Base-by-base conservation (phyloP, 192 early-diverging fungal species). In the Dissophora ornata region DNA sequence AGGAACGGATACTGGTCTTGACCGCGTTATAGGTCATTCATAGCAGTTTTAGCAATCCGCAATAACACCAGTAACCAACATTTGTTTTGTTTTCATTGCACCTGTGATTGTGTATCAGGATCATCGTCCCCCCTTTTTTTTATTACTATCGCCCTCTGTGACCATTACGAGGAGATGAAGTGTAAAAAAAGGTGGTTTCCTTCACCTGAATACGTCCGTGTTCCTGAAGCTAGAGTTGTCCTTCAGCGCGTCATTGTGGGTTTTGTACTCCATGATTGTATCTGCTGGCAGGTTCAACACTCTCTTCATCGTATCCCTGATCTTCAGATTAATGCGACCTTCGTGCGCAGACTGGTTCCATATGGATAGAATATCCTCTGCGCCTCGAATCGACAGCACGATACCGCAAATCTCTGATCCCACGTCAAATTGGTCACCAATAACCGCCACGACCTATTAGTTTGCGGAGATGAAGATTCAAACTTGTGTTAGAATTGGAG, bases 251-350 rank as follows among this genome's bases (percentile, higher is more conserved):
- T 91, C 90, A 48, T 92, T 91, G 71, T 98, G 95, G 13, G 92
- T 92, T 85, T 98, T 98, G 82, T 98, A 98, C 56, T 98, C 95
- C 87, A 98, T 92, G 28, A 93, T 81, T 49, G 92, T 93, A 40
- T 95, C 93, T 8, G 85, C 54, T 10, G 97, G 97, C 34, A 98
- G 80, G 52, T 85, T 89, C 73, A 98, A 79, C 10, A 94, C 87
- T 32, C 85, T 70, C 71, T 96, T 97, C 80, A 98, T 85, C 11
- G 92, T 92, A 79, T 98, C 95, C 30, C 92, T 91, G 42, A 98
- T 98, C 57, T 90, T 90, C 47, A 91, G 48, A 54, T 96, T 96
- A 65, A 91, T 91, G 55, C 90, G 84, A 15, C 91, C 90, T 59
- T 94, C 92, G 1, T 91, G 86, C 8, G 96, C 93, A 0, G 86